A percentile compares a stretch with the other conserved stretches of the same genome.
phyloP scores from a whole-genome alignment of 2,329 filamentous ascomycete species.

The Epichloe gansuensis region DNA sequence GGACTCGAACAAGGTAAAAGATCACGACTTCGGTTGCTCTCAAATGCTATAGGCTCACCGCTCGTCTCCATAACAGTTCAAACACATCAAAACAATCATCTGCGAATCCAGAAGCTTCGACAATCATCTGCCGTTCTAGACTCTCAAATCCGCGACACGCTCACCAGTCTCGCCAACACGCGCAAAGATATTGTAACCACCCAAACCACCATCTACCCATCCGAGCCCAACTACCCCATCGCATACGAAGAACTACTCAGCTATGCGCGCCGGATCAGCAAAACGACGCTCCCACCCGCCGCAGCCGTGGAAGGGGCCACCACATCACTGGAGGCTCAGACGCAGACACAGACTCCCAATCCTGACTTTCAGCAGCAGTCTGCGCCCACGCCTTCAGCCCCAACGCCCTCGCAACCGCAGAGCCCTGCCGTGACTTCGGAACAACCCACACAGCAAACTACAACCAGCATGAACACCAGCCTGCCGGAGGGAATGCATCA shows the following conservation, averaged over 20 bases:
- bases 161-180: constrained; percentile 56
- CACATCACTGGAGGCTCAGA: constrained; percentile 16
- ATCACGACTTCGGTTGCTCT: neutral
- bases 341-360: constrained; percentile 9
- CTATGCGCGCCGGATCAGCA: constrained; percentile 69
- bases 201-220: constrained; percentile 42
- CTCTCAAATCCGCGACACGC: constrained; percentile 56
- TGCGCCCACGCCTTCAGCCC: constrained; percentile 20
- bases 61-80: constrained; percentile 38
- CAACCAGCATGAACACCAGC: constrained; percentile 22
- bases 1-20: constrained; percentile 50
- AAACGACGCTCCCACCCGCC: constrained; percentile 61
- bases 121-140: constrained; percentile 53
- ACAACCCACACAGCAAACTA: constrained; percentile 21
- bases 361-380: constrained; percentile 18
- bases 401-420: constrained; percentile 21
- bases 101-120: constrained; percentile 56
- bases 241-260: constrained; percentile 60
- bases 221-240: constrained; percentile 40
- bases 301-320: constrained; percentile 29
- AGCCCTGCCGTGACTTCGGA: constrained; percentile 19
- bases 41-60: neutral
- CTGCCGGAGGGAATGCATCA: constrained; percentile 36
- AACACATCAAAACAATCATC: constrained; percentile 61
- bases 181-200: constrained; percentile 60